Evolutionary conservation across 192 early-diverging fungal genomes (phyloP).

Genomic region (Coemansia guatemalensis): DNA sequence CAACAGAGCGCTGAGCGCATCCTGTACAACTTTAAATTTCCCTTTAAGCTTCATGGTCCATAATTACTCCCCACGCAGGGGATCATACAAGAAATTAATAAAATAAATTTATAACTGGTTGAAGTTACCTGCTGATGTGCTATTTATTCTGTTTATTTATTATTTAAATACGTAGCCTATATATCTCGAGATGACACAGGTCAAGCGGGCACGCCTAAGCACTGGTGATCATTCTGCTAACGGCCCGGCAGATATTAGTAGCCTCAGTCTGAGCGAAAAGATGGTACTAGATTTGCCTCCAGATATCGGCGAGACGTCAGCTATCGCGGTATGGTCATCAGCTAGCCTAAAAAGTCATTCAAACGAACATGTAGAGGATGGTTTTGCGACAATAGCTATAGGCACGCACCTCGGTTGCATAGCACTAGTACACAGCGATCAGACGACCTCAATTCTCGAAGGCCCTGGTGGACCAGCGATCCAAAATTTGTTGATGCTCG

Average conservation of each 20-base stretch:
- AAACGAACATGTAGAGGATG: neutral
- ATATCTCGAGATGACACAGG: neutral
- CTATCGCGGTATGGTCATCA: constrained; percentile 27
- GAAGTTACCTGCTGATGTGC: neutral
- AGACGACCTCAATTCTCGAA: constrained; percentile 15
- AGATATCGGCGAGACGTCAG: constrained; percentile 18
- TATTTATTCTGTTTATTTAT: neutral
- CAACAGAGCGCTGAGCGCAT: constrained; percentile 12
- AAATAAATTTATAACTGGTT: neutral
- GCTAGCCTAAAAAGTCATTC: neutral
- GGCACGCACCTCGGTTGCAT: constrained; percentile 32
- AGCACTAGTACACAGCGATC: constrained; percentile 23
- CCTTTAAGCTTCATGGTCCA: neutral
- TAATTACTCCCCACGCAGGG: neutral
- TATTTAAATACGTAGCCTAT: neutral
- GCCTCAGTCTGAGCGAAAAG: constrained; percentile 3
- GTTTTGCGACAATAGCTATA: constrained; percentile 12
- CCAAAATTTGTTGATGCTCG: constrained; percentile 26
- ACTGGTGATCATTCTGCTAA: neutral
- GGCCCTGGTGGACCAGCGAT: constrained; percentile 26
- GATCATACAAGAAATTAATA: neutral
- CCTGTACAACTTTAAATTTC: constrained; percentile 28
- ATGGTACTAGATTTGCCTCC: constrained; percentile 12
- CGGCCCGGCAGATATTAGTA: neutral
- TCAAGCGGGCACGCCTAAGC: constrained; percentile 11